phyloP scores from a whole-genome alignment of 148 eudicot genomes.

The Fagopyrum homotropicum region DNA sequence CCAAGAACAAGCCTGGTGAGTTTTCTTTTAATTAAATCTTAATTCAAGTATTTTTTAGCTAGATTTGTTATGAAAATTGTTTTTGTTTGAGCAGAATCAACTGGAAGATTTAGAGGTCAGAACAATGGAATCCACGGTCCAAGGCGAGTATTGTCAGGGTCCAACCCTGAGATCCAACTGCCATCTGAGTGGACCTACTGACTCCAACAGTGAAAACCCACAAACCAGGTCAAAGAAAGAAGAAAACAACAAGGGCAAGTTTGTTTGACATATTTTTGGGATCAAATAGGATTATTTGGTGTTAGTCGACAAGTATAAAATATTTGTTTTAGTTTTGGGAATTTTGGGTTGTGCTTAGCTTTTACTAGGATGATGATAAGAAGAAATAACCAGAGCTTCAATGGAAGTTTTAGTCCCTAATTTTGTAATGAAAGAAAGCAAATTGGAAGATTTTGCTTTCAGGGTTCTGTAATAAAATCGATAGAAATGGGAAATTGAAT shows the following conservation, averaged over 20 bases:
- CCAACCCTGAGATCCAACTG: constrained; percentile 8
- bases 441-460: background rate
- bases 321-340: background rate
- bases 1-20: constrained; percentile 7
- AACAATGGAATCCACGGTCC: background rate
- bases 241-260: background rate
- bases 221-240: background rate
- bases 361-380: background rate
- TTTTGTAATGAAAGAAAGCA: background rate
- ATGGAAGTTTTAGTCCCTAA: background rate
- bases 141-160: background rate
- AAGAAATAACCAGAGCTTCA: background rate
- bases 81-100: background rate
- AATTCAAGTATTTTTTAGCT: no score
- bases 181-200: constrained; percentile 14
- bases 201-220: background rate
- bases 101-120: background rate
- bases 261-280: background rate
- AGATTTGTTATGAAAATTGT: no score
- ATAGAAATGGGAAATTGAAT: background rate
- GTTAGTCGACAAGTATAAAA: background rate
- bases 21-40: background rate
- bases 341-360: no score
- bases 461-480: background rate
- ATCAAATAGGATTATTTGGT: background rate